These are phyloP conservation scores for Typha latifolia DNA, from an alignment of 176 grass and related monocot genomes.

Conservation along the genomic window DNA sequence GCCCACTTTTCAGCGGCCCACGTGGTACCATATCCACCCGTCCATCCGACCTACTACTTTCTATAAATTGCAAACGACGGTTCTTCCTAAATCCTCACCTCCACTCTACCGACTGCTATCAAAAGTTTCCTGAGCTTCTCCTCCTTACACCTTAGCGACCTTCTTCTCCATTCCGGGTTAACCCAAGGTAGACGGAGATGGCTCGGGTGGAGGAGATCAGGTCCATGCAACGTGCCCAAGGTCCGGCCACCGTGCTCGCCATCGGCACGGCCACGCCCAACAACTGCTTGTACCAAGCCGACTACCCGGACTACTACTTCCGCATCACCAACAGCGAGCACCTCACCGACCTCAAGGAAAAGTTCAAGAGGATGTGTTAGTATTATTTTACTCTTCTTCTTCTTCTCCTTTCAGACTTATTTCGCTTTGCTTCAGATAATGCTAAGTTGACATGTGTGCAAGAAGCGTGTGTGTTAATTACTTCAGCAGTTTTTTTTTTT, in stretches of 20 bases:
- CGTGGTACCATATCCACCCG: slow-evolving; percentile 67
- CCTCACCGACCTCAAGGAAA: slow-evolving; percentile 85
- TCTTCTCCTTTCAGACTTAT: not conserved
- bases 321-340: slow-evolving; percentile 88
- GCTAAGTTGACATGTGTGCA: not conserved
- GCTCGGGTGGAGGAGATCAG: slow-evolving; percentile 68
- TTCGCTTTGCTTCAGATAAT: too few species aligned
- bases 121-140: too few species aligned
- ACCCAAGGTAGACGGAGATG: slow-evolving; percentile 11
- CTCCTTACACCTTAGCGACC: not conserved
- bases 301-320: slow-evolving; percentile 98
- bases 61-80: too few species aligned
- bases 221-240: slow-evolving; percentile 57
- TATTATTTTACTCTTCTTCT: not conserved
- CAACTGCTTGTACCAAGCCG: slow-evolving; percentile 73
- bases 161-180: not conserved
- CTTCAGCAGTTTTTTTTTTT: too few species aligned
- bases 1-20: not conserved
- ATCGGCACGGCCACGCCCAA: slow-evolving; percentile 80
- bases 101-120: too few species aligned
- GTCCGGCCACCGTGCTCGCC: slow-evolving; percentile 63
- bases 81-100: not conserved
- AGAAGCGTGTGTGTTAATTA: too few species aligned
- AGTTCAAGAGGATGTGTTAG: slow-evolving; percentile 96
- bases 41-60: slow-evolving; percentile 45